These are phyloP conservation scores for Colletotrichum sp. DNA, from an alignment of 2,329 filamentous ascomycete species.

Conservation along the genomic window DNA sequence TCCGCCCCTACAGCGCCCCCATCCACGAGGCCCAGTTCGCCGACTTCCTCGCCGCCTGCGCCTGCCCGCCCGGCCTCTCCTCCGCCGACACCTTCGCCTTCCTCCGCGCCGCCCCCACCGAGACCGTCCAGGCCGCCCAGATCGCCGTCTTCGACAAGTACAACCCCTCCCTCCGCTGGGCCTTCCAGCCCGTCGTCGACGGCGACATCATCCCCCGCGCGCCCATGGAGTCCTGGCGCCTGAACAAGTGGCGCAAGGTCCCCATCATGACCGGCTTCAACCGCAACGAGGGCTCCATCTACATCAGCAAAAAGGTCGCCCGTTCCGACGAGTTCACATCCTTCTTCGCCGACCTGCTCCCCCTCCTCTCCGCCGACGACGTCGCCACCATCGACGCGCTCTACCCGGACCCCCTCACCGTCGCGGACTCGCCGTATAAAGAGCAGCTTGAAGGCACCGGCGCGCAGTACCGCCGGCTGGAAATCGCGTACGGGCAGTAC, in stretches of 20 bases:
- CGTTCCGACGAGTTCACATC: slow-evolving; percentile 44
- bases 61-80: slow-evolving; percentile 50
- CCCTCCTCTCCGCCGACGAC: slow-evolving; percentile 56
- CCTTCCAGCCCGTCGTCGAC: slow-evolving; percentile 75
- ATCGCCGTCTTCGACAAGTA: slow-evolving; percentile 49
- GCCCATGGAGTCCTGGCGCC: slow-evolving; percentile 63
- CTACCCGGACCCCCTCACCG: slow-evolving; percentile 55
- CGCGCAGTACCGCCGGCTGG: slow-evolving; percentile 60
- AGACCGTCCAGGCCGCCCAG: slow-evolving; percentile 44
- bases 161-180: slow-evolving; percentile 53
- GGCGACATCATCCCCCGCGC: slow-evolving; percentile 61
- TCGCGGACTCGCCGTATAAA: slow-evolving; percentile 13
- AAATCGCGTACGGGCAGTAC: slow-evolving; percentile 68
- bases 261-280: slow-evolving; percentile 74
- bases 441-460: slow-evolving; percentile 39
- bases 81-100: slow-evolving; percentile 55
- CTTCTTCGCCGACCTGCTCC: slow-evolving; percentile 69
- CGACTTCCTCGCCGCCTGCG: slow-evolving; percentile 57
- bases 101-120: slow-evolving; percentile 50
- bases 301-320: slow-evolving; percentile 57
- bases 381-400: slow-evolving; percentile 58
- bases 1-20: slow-evolving; percentile 58
- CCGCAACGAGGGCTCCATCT: slow-evolving; percentile 71
- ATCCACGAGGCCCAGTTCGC: slow-evolving; percentile 61
- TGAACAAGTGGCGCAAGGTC: slow-evolving; percentile 58